A percentile compares a stretch with the other conserved stretches of the same genome.
Conservation (phyloP, 2,329 filamentous ascomycete species). For the Fusarium sp. region DNA sequence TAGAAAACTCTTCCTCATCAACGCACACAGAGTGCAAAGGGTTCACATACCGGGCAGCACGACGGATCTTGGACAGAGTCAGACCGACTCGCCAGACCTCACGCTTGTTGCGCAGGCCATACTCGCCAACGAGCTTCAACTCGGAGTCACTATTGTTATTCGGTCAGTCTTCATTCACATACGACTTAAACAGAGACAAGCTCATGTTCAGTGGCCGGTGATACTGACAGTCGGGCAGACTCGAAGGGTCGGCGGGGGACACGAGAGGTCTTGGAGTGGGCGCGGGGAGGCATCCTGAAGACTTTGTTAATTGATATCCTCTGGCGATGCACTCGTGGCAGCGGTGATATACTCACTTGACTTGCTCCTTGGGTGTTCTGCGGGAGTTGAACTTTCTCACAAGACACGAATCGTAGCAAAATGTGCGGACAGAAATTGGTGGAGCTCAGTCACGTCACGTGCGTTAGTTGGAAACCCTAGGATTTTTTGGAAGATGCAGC, state of each 20-base stretch:
- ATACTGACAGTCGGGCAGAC: conserved; percentile 99
- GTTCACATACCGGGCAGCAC: conserved; percentile 90
- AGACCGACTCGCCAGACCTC: conserved; percentile 99
- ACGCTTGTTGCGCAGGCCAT: conserved; percentile 99
- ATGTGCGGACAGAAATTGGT: conserved; percentile 49
- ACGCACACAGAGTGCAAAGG: neutral
- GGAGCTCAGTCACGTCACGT: conserved; percentile 49
- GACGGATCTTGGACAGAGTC: conserved; percentile 99
- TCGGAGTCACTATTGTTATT: conserved; percentile 86
- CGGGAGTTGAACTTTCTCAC: conserved; percentile 48
- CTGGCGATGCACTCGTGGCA: conserved; percentile 12
- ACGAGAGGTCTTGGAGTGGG: conserved; percentile 99
- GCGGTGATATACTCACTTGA: conserved; percentile 49
- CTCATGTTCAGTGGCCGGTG: conserved; percentile 97
- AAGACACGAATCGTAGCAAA: conserved; percentile 34
- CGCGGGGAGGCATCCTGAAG: conserved; percentile 58
- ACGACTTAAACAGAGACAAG: conserved; percentile 98
- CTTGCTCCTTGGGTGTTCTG: conserved; percentile 51
- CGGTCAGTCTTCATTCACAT: conserved; percentile 78
- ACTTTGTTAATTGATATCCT: conserved; percentile 42
- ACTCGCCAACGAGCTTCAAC: conserved; percentile 99
- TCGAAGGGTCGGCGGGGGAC: conserved; percentile 98
- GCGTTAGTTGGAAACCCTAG: conserved; percentile 46
- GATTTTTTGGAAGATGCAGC: neutral
- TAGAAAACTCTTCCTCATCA: conserved; percentile 29